Conservation (phyloP, 1,284 basidiomycete species). For the Taiwanofungus camphoratus region DNA sequence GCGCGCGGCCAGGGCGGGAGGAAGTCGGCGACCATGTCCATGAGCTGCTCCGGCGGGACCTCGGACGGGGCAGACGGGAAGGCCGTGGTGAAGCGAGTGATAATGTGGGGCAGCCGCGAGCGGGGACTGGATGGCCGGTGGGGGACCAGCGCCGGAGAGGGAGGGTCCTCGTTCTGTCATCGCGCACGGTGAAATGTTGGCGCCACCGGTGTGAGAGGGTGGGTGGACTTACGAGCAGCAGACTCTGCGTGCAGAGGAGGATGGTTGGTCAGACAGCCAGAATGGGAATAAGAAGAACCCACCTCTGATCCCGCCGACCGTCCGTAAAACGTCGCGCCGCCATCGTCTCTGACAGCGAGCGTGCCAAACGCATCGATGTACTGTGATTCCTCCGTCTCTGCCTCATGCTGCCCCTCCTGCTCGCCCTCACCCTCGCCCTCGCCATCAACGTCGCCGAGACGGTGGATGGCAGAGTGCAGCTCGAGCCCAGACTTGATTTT, state of each 20-base stretch:
- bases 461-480: slow-evolving; percentile 22
- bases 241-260: slow-evolving; percentile 19
- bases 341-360: slow-evolving; percentile 54
- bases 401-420: slow-evolving; percentile 4
- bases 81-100: slow-evolving; percentile 42
- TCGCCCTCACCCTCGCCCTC: slow-evolving; percentile 2
- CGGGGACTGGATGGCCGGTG: slow-evolving; percentile 5
- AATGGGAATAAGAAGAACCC: background rate
- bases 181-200: background rate
- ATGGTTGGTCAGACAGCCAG: background rate
- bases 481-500: slow-evolving; percentile 48
- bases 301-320: slow-evolving; percentile 54
- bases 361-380: slow-evolving; percentile 43
- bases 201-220: background rate
- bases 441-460: background rate
- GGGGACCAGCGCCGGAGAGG: slow-evolving; percentile 4
- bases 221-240: slow-evolving; percentile 28
- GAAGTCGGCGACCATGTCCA: slow-evolving; percentile 40
- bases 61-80: slow-evolving; percentile 45
- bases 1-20: slow-evolving; percentile 57
- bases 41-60: slow-evolving; percentile 29
- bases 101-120: slow-evolving; percentile 21
- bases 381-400: slow-evolving; percentile 16
- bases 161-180: slow-evolving; percentile 16
- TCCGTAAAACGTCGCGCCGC: slow-evolving; percentile 62